Evolutionary conservation across 2,329 filamentous ascomycete species (phyloP).

Genomic region (Rhynchosporium graminicola): DNA sequence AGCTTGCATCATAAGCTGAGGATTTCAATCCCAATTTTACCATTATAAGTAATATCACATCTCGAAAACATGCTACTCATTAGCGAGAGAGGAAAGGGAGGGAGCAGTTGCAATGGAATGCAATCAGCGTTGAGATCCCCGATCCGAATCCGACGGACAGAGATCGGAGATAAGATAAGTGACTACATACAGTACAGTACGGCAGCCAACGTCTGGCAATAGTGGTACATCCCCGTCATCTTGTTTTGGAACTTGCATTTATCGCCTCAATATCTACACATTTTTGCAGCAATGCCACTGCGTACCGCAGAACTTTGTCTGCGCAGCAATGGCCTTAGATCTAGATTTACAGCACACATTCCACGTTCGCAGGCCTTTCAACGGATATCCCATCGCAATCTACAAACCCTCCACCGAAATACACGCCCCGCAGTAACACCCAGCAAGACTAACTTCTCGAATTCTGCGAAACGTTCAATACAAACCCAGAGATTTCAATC

Average conservation of each 20-base stretch:
- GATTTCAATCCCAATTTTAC: too few relatives aligned
- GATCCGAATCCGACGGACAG: background rate
- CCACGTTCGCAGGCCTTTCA: slow-evolving; percentile 14
- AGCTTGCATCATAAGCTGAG: background rate
- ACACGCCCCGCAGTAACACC: slow-evolving; percentile 23
- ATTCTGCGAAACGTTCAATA: slow-evolving; percentile 29
- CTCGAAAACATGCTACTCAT: background rate
- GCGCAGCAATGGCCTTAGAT: slow-evolving; percentile 17
- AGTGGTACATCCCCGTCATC: slow-evolving; percentile 10
- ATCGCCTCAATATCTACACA: slow-evolving; percentile 9
- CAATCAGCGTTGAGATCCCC: background rate
- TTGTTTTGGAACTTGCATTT: background rate
- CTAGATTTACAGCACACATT: slow-evolving; percentile 7
- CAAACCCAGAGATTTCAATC: slow-evolving; percentile 56
- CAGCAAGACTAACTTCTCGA: slow-evolving; percentile 17
- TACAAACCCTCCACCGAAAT: slow-evolving; percentile 13
- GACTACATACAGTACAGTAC: background rate
- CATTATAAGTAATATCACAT: background rate
- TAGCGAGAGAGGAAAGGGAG: background rate
- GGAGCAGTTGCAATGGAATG: background rate
- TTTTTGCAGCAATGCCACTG: slow-evolving; percentile 36
- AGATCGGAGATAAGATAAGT: slow-evolving; percentile 15
- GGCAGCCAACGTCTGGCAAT: background rate
- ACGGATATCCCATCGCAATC: slow-evolving; percentile 12
- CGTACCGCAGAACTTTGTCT: slow-evolving; percentile 33